phyloP scores from a whole-genome alignment of 805 yeast genomes.

The Nadsonia fulvescens region DNA sequence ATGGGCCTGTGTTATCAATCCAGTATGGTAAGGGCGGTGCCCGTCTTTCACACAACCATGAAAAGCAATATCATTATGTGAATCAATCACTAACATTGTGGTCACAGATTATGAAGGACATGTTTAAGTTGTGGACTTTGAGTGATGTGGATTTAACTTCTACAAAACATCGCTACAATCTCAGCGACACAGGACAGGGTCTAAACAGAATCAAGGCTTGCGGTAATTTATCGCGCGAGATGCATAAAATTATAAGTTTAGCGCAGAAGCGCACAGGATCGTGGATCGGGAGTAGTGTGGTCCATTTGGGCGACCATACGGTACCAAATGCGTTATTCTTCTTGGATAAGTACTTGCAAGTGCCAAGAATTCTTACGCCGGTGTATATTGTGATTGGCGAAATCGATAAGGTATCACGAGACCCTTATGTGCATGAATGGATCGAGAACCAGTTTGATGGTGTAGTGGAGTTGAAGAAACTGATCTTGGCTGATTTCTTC shows the following conservation, averaged over 20 bases:
- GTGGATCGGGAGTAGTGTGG: slow-evolving; percentile 71
- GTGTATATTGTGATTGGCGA: slow-evolving; percentile 39
- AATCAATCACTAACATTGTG: slow-evolving; percentile 57
- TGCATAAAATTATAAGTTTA: slow-evolving; percentile 50
- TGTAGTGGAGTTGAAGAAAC: slow-evolving; percentile 30
- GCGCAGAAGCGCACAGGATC: slow-evolving; percentile 43
- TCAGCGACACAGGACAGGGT: slow-evolving; percentile 68
- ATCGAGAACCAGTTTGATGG: slow-evolving; percentile 41
- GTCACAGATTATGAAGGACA: slow-evolving; percentile 63
- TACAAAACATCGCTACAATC: slow-evolving; percentile 28
- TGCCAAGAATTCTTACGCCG: slow-evolving; percentile 61
- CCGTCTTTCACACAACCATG: slow-evolving; percentile 54
- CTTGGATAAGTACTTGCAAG: slow-evolving; percentile 63
- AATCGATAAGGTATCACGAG: slow-evolving; percentile 35
- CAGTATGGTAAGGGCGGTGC: slow-evolving; percentile 51
- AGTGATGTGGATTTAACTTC: slow-evolving; percentile 58
- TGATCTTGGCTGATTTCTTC: slow-evolving; percentile 33
- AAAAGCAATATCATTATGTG: slow-evolving; percentile 56
- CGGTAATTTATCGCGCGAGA: slow-evolving; percentile 47
- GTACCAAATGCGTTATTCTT: slow-evolving; percentile 72
- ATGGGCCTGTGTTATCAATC: slow-evolving; percentile 35
- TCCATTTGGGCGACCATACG: slow-evolving; percentile 67
- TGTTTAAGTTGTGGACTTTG: slow-evolving; percentile 59
- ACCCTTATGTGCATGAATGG: slow-evolving; percentile 30
- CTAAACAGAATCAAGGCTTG: slow-evolving; percentile 59